Conservation (phyloP, 106 monocot genomes). For the Allium fistulosum region DNA sequence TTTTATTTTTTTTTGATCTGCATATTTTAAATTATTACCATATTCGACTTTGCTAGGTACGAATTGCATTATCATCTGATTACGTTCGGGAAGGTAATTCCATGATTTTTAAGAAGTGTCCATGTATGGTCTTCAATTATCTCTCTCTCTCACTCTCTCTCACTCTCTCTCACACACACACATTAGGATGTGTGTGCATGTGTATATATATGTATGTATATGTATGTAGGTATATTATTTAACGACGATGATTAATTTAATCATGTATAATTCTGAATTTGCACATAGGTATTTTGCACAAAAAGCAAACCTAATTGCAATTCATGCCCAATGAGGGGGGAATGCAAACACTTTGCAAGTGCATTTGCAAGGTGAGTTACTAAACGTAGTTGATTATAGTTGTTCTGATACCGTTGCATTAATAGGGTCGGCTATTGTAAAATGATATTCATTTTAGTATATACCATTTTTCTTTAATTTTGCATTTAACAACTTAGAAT, state of each 20-base stretch:
- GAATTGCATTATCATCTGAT: conserved; percentile 81
- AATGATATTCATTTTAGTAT: too few species aligned
- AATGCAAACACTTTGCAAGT: conserved; percentile 80
- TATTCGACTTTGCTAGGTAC: conserved; percentile 29
- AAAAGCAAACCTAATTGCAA: conserved; percentile 84
- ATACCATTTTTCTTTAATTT: too few species aligned
- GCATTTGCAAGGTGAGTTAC: conserved; percentile 54
- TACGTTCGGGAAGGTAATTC: conserved; percentile 71
- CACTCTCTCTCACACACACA: too few species aligned
- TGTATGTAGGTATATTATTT: not conserved
- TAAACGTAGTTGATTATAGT: conserved; percentile 2
- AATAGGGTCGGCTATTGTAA: too few species aligned
- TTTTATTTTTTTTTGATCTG: not conserved
- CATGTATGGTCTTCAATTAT: too few species aligned
- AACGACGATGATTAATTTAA: conserved; percentile 1
- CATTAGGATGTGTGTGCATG: too few species aligned
- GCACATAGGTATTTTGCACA: conserved; percentile 69
- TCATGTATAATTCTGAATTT: not conserved
- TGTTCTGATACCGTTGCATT: not conserved
- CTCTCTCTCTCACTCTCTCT: too few species aligned
- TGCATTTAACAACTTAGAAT: too few species aligned
- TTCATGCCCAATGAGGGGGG: conserved; percentile 74
- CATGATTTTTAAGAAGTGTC: not conserved
- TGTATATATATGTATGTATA: too few species aligned
- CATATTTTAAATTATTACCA: not conserved